phyloP scores from a whole-genome alignment of 108 stramenopile species.

The Cyclotella choctawhatcheeana region DNA sequence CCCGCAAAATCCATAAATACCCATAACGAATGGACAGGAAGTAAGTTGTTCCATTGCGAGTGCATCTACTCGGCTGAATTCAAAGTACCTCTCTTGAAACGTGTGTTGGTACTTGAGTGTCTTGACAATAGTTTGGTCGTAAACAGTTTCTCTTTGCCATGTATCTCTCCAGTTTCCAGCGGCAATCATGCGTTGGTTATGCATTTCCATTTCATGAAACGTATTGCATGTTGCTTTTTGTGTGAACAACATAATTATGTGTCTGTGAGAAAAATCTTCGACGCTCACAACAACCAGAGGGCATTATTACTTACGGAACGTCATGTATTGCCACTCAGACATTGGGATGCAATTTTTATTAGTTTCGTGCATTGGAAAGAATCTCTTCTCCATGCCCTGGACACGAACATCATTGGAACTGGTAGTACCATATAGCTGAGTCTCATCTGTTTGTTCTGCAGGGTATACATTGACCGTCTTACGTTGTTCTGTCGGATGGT shows the following conservation, averaged over 20 bases:
- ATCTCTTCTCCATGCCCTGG: conserved; percentile 30
- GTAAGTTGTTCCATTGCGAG: conserved; percentile 76
- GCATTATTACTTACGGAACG: conserved; percentile 30
- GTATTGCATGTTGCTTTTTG: conserved; percentile 33
- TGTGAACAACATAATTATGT: neutral
- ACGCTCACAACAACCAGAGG: neutral
- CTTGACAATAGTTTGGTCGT: conserved; percentile 37
- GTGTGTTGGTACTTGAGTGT: conserved; percentile 62
- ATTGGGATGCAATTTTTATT: conserved; percentile 36
- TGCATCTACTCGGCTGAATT: conserved; percentile 74
- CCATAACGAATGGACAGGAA: conserved; percentile 55
- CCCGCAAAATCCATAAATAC: conserved; percentile 71
- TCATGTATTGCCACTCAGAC: conserved; percentile 27
- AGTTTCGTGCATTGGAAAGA: conserved; percentile 42
- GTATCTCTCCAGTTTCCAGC: conserved; percentile 42
- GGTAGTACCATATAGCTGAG: conserved; percentile 32
- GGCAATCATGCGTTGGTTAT: neutral
- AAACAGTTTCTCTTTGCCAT: conserved; percentile 11
- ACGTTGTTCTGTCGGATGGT: neutral
- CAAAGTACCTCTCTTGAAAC: conserved; percentile 84
- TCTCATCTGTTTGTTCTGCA: conserved; percentile 33
- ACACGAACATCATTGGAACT: conserved; percentile 25
- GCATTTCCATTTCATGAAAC: conserved; percentile 34
- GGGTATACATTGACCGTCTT: conserved; percentile 15
- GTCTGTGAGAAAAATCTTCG: neutral